These are phyloP conservation scores for Penicillium mononematosum DNA, from an alignment of 495 filamentous ascomycete species.

Conservation along the genomic window DNA sequence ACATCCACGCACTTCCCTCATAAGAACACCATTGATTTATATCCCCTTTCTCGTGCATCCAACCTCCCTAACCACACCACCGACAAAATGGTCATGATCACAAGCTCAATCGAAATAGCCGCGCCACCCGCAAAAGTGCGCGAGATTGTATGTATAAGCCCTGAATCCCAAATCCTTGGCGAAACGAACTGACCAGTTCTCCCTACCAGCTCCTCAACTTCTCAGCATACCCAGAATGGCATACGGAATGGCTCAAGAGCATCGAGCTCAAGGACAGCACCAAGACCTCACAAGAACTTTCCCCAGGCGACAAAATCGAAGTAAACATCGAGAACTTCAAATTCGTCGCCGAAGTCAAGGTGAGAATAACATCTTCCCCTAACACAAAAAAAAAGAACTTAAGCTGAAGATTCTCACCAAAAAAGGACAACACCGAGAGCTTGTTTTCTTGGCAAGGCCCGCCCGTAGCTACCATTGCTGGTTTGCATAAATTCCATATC, in stretches of 20 bases:
- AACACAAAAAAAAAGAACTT: not conserved
- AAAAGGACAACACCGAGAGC: conserved; percentile 25
- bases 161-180: too few species aligned
- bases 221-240: conserved; percentile 28
- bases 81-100: conserved; percentile 10
- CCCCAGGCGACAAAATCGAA: conserved; percentile 23
- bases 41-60: conserved; percentile 1
- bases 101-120: conserved; percentile 29
- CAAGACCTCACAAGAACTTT: conserved; percentile 19
- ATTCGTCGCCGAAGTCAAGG: conserved; percentile 29
- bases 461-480: conserved; percentile 28
- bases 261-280: conserved; percentile 17
- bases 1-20: not conserved
- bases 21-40: not conserved
- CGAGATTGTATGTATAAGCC: conserved; percentile 26
- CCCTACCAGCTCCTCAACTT: conserved; percentile 27
- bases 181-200: not conserved
- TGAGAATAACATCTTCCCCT: not conserved
- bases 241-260: conserved; percentile 29
- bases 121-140: conserved; percentile 31
- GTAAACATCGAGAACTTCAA: conserved; percentile 29
- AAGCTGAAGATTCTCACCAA: conserved; percentile 7
- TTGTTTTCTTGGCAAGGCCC: conserved; percentile 33
- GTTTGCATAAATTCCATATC: conserved; percentile 26
- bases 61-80: not conserved